phyloP scores from a whole-genome alignment of 1,284 basidiomycete species.

The Puccinia horiana region DNA sequence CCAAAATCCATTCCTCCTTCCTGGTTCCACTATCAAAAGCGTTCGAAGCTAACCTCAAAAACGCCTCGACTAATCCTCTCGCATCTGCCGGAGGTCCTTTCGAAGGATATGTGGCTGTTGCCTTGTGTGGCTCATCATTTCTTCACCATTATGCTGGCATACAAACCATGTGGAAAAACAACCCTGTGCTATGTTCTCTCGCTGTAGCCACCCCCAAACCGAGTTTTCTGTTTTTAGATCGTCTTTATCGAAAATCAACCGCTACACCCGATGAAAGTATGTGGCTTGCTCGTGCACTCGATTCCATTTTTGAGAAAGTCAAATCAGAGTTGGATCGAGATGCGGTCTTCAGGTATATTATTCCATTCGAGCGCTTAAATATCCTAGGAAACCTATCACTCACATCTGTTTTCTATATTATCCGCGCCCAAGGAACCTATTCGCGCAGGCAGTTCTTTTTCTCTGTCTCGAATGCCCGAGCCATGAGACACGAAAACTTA shows the following conservation, averaged over 20 bases:
- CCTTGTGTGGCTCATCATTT: slow-evolving; percentile 62
- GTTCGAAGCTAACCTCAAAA: slow-evolving; percentile 72
- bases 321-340: slow-evolving; percentile 66
- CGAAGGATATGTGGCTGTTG: slow-evolving; percentile 78
- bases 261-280: slow-evolving; percentile 67
- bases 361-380: slow-evolving; percentile 62
- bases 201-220: slow-evolving; percentile 66
- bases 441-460: slow-evolving; percentile 66
- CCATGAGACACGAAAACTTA: slow-evolving; percentile 66
- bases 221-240: slow-evolving; percentile 81
- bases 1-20: slow-evolving; percentile 5
- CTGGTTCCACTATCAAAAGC: slow-evolving; percentile 53
- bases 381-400: slow-evolving; percentile 12
- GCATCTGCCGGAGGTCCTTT: slow-evolving; percentile 68
- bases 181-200: slow-evolving; percentile 57
- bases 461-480: slow-evolving; percentile 75
- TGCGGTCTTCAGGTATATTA: slow-evolving; percentile 65
- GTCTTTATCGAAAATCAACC: slow-evolving; percentile 73
- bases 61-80: slow-evolving; percentile 66
- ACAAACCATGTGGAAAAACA: slow-evolving; percentile 53
- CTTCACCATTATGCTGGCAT: slow-evolving; percentile 48
- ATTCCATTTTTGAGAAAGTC: slow-evolving; percentile 65
- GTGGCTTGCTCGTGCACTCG: slow-evolving; percentile 75
- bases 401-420: neutral
- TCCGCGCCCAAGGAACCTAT: slow-evolving; percentile 52